These are phyloP conservation scores for Hirsutella rhossiliensis DNA, from an alignment of 2,329 filamentous ascomycete species.

Conservation along the genomic window DNA sequence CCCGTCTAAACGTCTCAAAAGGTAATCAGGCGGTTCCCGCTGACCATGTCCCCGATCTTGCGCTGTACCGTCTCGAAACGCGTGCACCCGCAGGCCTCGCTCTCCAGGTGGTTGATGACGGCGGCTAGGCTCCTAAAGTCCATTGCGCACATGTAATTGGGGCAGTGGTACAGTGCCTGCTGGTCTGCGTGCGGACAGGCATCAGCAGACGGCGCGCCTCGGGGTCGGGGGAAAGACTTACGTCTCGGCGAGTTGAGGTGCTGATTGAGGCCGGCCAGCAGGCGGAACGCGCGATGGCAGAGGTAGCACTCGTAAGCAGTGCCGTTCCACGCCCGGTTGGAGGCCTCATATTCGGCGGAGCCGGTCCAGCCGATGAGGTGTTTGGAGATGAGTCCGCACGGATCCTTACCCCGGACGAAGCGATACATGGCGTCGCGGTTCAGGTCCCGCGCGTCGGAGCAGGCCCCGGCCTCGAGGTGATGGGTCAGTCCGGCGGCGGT, in stretches of 20 bases:
- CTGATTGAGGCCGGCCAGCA: slow-evolving; percentile 23
- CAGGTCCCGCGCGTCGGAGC: slow-evolving; percentile 27
- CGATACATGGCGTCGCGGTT: slow-evolving; percentile 34
- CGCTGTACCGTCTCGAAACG: too few relatives aligned
- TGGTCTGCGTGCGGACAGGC: slow-evolving; percentile 11
- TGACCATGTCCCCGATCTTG: too few relatives aligned
- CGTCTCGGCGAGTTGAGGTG: slow-evolving; percentile 42
- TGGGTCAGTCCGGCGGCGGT: slow-evolving; percentile 39
- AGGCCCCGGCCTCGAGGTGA: slow-evolving; percentile 43
- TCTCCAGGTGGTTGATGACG: slow-evolving; percentile 31
- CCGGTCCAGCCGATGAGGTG: slow-evolving; percentile 32
- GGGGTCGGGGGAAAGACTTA: slow-evolving; percentile 11
- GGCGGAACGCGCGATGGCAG: slow-evolving; percentile 31
- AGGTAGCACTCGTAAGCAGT: slow-evolving; percentile 16
- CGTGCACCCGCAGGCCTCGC: slow-evolving; percentile 25
- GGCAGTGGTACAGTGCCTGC: slow-evolving; percentile 27
- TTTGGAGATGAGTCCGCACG: slow-evolving; percentile 34
- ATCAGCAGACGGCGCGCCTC: too few relatives aligned
- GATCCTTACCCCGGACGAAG: slow-evolving; percentile 32
- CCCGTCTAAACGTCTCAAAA: too few relatives aligned
- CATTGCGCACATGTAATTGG: slow-evolving; percentile 17
- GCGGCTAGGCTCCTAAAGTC: slow-evolving; percentile 26
- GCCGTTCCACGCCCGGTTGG: slow-evolving; percentile 29
- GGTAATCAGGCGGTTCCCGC: too few relatives aligned
- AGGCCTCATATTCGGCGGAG: slow-evolving; percentile 22